Percentiles rank a stretch among this genome's conserved stretches.
Conservation (phyloP, 1,284 basidiomycete species). For the Leccinum insigne region DNA sequence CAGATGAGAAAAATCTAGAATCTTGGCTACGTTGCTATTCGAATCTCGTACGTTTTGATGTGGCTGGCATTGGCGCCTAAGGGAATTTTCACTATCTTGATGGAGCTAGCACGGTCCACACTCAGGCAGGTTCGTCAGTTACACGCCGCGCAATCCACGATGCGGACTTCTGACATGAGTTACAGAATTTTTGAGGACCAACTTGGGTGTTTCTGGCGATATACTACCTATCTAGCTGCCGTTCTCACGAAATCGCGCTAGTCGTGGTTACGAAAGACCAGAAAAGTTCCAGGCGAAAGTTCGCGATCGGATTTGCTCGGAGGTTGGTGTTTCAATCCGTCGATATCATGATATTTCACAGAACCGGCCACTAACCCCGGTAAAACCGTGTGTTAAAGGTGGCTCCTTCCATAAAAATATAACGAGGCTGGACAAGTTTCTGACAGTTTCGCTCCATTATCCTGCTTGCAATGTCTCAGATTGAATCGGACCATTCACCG, state of each 20-base stretch:
- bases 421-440: background rate
- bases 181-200: background rate
- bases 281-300: background rate
- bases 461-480: background rate
- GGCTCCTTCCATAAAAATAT: background rate
- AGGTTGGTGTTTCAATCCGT: background rate
- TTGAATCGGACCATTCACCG: too few species aligned
- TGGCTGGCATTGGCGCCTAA: background rate
- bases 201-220: background rate
- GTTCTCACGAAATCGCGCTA: conserved; percentile 5
- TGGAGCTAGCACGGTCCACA: background rate
- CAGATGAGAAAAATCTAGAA: background rate
- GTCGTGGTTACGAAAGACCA: background rate
- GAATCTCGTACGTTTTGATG: background rate
- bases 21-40: background rate
- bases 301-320: background rate
- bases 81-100: background rate
- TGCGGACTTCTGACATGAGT: conserved; percentile 1
- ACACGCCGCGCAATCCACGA: background rate
- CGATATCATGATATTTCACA: background rate
- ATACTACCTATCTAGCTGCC: background rate
- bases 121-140: background rate
- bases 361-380: background rate
- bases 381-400: background rate
- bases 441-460: background rate